Conservation (phyloP, 2,329 filamentous ascomycete genomes). For the Botrytis deweyae region DNA sequence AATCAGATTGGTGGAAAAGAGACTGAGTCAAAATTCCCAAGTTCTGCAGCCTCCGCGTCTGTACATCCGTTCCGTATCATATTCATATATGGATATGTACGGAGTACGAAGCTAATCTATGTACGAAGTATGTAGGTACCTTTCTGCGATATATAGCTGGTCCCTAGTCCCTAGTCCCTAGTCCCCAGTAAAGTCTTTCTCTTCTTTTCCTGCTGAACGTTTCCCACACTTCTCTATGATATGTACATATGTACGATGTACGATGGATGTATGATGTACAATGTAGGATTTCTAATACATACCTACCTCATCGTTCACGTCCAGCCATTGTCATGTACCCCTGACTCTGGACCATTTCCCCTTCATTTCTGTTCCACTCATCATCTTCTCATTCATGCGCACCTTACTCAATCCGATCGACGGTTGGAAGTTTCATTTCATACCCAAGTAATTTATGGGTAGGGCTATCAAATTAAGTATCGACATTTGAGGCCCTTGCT, state of each 20-base stretch:
- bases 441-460: not conserved
- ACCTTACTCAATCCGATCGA: slow-evolving; percentile 4
- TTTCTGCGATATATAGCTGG: not conserved
- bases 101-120: not conserved
- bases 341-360: slow-evolving; percentile 17
- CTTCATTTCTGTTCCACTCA: slow-evolving; percentile 3
- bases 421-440: slow-evolving; percentile 13
- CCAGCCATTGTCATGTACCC: slow-evolving; percentile 17
- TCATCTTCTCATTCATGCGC: not conserved
- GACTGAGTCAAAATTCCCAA: not conserved
- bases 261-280: not conserved
- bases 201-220: not conserved
- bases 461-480: slow-evolving; percentile 13
- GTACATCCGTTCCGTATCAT: not conserved
- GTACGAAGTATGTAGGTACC: not conserved
- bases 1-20: not conserved
- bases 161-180: no score
- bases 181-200: not conserved
- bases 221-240: not conserved
- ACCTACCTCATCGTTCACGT: not conserved
- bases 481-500: slow-evolving; percentile 4
- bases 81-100: not conserved
- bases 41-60: not conserved
- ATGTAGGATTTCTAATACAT: not conserved
- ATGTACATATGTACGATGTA: not conserved